A percentile compares a stretch with the other conserved stretches of the same genome.
phyloP scores from a whole-genome alignment of 306 rosid genomes.

The Quercus rubra region DNA sequence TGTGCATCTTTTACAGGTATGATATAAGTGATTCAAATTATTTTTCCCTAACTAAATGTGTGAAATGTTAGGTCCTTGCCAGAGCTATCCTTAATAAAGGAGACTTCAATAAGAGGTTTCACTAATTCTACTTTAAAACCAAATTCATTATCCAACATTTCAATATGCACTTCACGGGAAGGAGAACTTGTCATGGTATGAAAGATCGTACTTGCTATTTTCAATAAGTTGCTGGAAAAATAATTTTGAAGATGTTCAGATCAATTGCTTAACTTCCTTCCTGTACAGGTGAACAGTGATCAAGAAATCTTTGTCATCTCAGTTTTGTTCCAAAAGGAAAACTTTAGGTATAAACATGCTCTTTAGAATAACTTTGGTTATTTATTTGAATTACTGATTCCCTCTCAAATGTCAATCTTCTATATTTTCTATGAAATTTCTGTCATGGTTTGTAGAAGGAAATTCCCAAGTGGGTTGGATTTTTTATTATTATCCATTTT shows the following conservation, averaged over 20 bases:
- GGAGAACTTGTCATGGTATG: slow-evolving; percentile 83
- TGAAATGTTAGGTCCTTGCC: slow-evolving; percentile 69
- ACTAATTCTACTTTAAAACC: slow-evolving; percentile 48
- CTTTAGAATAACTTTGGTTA: background rate
- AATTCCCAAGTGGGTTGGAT: background rate
- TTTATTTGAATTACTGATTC: background rate
- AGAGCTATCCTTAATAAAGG: slow-evolving; percentile 56
- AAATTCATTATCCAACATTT: slow-evolving; percentile 44
- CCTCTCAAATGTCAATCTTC: background rate
- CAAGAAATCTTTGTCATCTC: slow-evolving; percentile 67
- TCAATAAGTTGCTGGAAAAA: background rate
- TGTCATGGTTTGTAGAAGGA: background rate
- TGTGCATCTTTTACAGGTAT: background rate
- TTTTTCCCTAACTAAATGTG: slow-evolving; percentile 1
- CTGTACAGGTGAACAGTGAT: slow-evolving; percentile 66
- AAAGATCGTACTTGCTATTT: slow-evolving; percentile 3
- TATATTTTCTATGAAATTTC: background rate
- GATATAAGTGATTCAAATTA: background rate
- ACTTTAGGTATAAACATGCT: slow-evolving; percentile 50
- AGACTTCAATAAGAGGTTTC: slow-evolving; percentile 72
- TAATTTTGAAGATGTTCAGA: background rate
- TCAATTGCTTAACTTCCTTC: background rate
- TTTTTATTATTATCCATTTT: background rate
- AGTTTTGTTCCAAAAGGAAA: slow-evolving; percentile 48
- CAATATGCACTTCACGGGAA: slow-evolving; percentile 59